Base-by-base conservation (phyloP, 2,329 filamentous ascomycete genomes). In the Fusarium sulawesiense region DNA sequence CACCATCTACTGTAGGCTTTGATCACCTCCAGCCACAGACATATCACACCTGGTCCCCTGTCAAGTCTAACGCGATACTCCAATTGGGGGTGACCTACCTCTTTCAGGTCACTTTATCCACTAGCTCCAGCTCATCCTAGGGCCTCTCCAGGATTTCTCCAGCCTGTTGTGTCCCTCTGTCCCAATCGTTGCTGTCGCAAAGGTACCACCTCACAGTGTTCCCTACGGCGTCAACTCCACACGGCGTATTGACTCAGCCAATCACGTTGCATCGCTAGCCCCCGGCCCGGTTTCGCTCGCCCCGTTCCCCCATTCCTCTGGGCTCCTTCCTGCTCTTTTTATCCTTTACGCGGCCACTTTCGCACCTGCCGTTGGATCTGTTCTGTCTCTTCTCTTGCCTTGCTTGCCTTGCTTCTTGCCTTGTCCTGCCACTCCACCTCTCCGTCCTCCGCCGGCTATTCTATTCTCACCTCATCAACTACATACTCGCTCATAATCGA, bases 131-230 rank as follows among this genome's bases (percentile, higher is more conserved):
- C 41, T 27, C 18, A 41, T 41, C 59, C 55, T 44, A 67, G 66
- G 63, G 63, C 58, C 60, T 56, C 58, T 70, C 53, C 56, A 70
- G 58, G 56, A 46, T 63, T 64, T 70, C 67, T 68, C 42, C 40
- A 56, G 62, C 62, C 63, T 34, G n/a, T 20, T 16, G 59, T 57
- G 29, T 57, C 37, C 27, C 48, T 66, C 60, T 40, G 27, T 50
- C 30, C 29, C 51, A 50, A 50, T 27, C 25, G 16, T 48, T 51
- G 46, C 32, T 27, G 30, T 49, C 30, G 13, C 25, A 65, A 45
- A 75, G 68, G 73, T 75, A 73, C 73, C 70, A 55, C 53, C 51
- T 68, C 73, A 75, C 73, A 75, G 73, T 75, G 73, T 44, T 51
- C 49, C 56, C 51, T 53, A 72, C 73, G 72, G 71, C 53, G 47